Conservation (phyloP, 176 grass and related monocot genomes). For the Avena atlantica region DNA sequence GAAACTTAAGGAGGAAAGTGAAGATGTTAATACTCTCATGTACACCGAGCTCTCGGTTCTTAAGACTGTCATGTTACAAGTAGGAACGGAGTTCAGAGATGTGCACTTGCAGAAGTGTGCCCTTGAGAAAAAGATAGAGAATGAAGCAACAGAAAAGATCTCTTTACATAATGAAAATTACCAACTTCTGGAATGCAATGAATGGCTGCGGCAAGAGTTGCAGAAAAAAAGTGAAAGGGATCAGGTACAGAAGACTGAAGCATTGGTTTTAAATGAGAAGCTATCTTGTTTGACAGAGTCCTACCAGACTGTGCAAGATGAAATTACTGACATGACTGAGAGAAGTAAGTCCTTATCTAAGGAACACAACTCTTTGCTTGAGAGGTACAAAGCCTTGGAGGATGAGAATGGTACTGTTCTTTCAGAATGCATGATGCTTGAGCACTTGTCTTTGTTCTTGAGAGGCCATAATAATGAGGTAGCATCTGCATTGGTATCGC, state of each 20-base stretch:
- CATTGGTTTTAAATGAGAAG: constrained; percentile 51
- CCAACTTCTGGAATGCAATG: constrained; percentile 52
- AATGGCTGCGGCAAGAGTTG: constrained; percentile 56
- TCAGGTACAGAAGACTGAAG: constrained; percentile 59
- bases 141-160: constrained; percentile 43
- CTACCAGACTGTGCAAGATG: constrained; percentile 50
- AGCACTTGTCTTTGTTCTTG: constrained; percentile 78
- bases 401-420: constrained; percentile 48
- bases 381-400: constrained; percentile 56
- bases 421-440: constrained; percentile 70
- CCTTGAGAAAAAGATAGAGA: constrained; percentile 64
- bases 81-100: constrained; percentile 68
- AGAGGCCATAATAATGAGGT: constrained; percentile 79
- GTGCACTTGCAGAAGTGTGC: constrained; percentile 60
- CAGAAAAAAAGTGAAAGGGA: constrained; percentile 58
- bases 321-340: constrained; percentile 49
- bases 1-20: constrained; percentile 59
- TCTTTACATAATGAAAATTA: constrained; percentile 53
- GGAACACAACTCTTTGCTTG: constrained; percentile 55
- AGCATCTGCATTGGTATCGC: constrained; percentile 60
- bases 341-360: constrained; percentile 57
- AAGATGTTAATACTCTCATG: constrained; percentile 64
- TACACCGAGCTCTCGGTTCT: constrained; percentile 70
- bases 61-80: constrained; percentile 63
- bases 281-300: constrained; percentile 49